These are phyloP conservation scores for Schwanniomyces polymorphus DNA, from an alignment of 805 yeast genomes.

Conservation along the genomic window DNA sequence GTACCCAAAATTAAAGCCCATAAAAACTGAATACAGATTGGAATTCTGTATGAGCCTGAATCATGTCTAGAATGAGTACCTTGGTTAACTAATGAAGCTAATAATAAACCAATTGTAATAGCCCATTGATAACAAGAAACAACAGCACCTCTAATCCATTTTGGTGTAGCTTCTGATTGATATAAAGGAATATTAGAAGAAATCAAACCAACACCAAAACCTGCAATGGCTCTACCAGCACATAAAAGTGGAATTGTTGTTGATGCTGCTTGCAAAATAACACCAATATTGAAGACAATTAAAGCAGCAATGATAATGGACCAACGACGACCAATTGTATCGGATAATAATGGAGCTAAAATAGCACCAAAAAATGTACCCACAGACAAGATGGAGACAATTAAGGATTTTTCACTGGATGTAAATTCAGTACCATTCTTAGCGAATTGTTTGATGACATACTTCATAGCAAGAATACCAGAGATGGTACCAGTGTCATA, in stretches of 20 bases:
- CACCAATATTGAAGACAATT: conserved; percentile 36
- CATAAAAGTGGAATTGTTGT: conserved; percentile 33
- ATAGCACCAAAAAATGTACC: conserved; percentile 44
- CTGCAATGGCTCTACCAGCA: conserved; percentile 39
- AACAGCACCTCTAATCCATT: conserved; percentile 45
- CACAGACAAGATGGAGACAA: conserved; percentile 31
- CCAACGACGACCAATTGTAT: conserved; percentile 39
- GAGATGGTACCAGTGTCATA: conserved; percentile 44
- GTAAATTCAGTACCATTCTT: conserved; percentile 10
- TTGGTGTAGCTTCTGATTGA: conserved; percentile 41
- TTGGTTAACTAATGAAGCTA: conserved; percentile 38
- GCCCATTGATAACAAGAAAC: conserved; percentile 41
- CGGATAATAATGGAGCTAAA: conserved; percentile 34
- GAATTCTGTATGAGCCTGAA: conserved; percentile 41
- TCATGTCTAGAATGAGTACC: conserved; percentile 31
- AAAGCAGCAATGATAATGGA: conserved; percentile 31
- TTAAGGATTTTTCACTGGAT: conserved; percentile 21
- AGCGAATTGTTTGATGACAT: conserved; percentile 30
- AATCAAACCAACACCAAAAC: conserved; percentile 41
- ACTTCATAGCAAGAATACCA: conserved; percentile 40
- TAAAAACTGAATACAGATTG: conserved; percentile 38
- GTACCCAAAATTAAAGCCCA: conserved; percentile 32
- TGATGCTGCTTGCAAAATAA: conserved; percentile 37
- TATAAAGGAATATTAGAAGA: conserved; percentile 40
- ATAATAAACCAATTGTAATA: conserved; percentile 36